phyloP scores from a whole-genome alignment of 2,329 filamentous ascomycete genomes.

The Fusarium nygamai region DNA sequence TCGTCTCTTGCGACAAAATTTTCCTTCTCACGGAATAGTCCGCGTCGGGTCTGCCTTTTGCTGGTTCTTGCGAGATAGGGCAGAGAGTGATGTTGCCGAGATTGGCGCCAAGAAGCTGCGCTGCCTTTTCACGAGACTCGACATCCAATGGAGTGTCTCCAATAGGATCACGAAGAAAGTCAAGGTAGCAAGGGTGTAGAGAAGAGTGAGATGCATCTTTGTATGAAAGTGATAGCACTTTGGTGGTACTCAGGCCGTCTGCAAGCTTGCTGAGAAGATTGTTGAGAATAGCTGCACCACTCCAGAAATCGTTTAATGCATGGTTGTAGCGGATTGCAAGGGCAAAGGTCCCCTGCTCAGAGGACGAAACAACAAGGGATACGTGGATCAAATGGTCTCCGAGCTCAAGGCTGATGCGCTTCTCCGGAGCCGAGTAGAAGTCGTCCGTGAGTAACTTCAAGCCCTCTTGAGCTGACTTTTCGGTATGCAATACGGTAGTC shows the following conservation, averaged over 20 bases:
- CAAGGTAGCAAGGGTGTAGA: background rate
- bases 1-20: background rate
- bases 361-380: background rate
- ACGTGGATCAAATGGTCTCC: background rate
- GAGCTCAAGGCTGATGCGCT: background rate
- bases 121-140: background rate
- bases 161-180: background rate
- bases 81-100: background rate
- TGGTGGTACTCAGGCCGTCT: background rate
- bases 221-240: background rate
- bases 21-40: background rate
- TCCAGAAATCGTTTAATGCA: conserved; percentile 11
- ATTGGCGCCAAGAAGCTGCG: conserved; percentile 2
- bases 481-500: background rate
- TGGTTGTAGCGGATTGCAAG: conserved; percentile 3
- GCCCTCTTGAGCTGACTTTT: background rate
- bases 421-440: background rate
- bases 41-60: background rate
- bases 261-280: background rate
- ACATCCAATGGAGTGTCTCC: background rate
- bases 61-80: background rate
- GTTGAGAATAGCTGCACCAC: background rate
- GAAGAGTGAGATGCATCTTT: background rate
- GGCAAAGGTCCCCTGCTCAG: background rate
- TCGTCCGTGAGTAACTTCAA: background rate